Evolutionary conservation across 2,329 filamentous ascomycete species (phyloP).

Genomic region (Raffaelea arxii): DNA sequence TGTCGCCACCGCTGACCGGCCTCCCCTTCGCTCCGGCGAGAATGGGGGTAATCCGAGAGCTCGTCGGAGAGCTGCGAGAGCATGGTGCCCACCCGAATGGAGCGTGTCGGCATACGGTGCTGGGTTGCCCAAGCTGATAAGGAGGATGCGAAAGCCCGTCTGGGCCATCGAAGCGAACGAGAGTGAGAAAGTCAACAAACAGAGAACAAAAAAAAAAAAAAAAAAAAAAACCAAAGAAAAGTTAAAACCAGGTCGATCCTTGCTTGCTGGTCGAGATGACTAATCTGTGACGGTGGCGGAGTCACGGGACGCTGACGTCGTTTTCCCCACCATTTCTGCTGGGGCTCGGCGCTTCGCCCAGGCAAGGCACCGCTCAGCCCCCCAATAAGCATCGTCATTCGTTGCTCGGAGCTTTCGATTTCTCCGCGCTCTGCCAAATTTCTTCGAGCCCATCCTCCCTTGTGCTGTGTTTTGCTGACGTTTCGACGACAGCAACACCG

Average conservation of each 20-base stretch:
- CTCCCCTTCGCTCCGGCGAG: conserved; percentile 32
- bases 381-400: too few species aligned
- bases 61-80: conserved; percentile 52
- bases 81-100: conserved; percentile 78
- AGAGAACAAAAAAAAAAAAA: too few species aligned
- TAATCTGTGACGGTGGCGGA: background rate
- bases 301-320: conserved; percentile 1
- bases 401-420: too few species aligned
- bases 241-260: conserved; percentile 3
- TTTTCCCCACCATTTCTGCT: background rate
- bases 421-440: too few species aligned
- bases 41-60: conserved; percentile 42
- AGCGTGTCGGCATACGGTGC: conserved; percentile 64
- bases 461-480: too few species aligned
- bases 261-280: background rate
- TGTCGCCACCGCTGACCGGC: conserved; percentile 40
- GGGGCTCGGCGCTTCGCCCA: too few species aligned
- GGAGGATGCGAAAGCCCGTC: conserved; percentile 44
- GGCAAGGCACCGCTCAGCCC: too few species aligned
- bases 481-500: too few species aligned
- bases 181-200: too few species aligned
- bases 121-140: conserved; percentile 85
- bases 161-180: background rate
- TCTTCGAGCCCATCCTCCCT: too few species aligned
- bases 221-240: too few species aligned